phyloP scores from a whole-genome alignment of 495 filamentous ascomycete species.

The Corynascus novoguineensis region DNA sequence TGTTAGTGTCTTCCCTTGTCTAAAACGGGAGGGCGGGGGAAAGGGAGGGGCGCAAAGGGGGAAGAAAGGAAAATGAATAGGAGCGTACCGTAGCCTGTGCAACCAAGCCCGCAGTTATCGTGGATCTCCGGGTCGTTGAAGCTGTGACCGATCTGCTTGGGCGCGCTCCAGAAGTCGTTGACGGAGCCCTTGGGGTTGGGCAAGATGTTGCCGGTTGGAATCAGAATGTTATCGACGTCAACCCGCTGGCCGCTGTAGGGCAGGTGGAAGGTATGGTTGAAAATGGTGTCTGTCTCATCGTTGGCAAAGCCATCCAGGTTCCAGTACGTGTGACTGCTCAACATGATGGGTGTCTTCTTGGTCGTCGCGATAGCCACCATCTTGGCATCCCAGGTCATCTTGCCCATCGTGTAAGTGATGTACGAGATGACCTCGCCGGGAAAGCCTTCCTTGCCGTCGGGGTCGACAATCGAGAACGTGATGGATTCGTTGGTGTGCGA shows the following conservation, averaged over 20 bases:
- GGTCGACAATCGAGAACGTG: conserved; percentile 74
- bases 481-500: conserved; percentile 60
- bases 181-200: conserved; percentile 53
- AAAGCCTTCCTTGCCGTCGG: conserved; percentile 66
- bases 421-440: conserved; percentile 74
- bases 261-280: conserved; percentile 70
- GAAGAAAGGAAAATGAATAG: neutral
- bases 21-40: neutral
- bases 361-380: conserved; percentile 51
- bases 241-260: conserved; percentile 66
- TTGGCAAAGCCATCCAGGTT: conserved; percentile 76
- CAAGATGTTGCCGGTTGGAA: conserved; percentile 73
- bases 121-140: conserved; percentile 51
- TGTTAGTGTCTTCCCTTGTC: neutral
- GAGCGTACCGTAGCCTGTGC: conserved; percentile 68
- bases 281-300: conserved; percentile 51
- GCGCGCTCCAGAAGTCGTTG: conserved; percentile 69
- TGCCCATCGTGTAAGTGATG: conserved; percentile 60
- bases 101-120: conserved; percentile 63
- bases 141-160: conserved; percentile 68
- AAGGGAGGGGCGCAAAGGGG: neutral
- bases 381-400: conserved; percentile 50
- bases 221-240: conserved; percentile 66
- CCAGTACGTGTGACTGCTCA: conserved; percentile 70
- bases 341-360: conserved; percentile 62